Base-by-base conservation (phyloP, 108 stramenopile species). In the Skeletonema menzelii region DNA sequence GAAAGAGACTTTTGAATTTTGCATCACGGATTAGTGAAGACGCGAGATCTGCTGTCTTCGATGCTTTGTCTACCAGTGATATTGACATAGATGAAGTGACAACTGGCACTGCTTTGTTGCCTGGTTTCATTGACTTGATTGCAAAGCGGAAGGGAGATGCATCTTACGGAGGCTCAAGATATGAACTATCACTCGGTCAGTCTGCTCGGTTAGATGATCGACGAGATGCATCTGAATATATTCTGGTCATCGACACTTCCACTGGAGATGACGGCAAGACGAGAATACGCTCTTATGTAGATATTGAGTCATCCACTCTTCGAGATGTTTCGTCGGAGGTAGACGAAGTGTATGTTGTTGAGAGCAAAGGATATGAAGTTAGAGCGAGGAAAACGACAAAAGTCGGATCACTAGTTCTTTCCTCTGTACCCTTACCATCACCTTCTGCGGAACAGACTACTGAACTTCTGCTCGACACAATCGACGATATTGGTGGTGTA, bases 61-160 rank as follows among this genome's bases (percentile, higher is more conserved):
- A 69, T 44, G 60, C 79, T 20, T 8, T 79, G 57, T 22, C 56
- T 27, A 15, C 0, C 40, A 69, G 58, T 17, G n/a, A 63, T 30
- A 70, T 59, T 5, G 26, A 19, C 34, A 56, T 70, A 20, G 13
- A 15, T 22, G 62, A 70, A 27, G 81, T 83, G 0, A 38, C 69
- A 2, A 32, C 87, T 20, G 86, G 86, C 0, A 10, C 44, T 44
- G 75, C 83, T 3, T 46, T 89, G 37, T 53, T 87, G n/a, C 85
- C 86, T 27, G 88, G 88, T 15, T 89, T 84, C 73, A 46, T 79
- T 28, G 88, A 89, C 76, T 44, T 89, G 38, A 71, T 89, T n/a
- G 86, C 82, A 11, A 79, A 86, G 75, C 82, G 85, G 22, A 84
- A 78, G 63, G 83, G 86, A 11, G 84, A 84, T 60, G 86, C 86